Base-by-base conservation (phyloP, 2,329 filamentous ascomycete genomes). In the Blastomyces parvus region DNA sequence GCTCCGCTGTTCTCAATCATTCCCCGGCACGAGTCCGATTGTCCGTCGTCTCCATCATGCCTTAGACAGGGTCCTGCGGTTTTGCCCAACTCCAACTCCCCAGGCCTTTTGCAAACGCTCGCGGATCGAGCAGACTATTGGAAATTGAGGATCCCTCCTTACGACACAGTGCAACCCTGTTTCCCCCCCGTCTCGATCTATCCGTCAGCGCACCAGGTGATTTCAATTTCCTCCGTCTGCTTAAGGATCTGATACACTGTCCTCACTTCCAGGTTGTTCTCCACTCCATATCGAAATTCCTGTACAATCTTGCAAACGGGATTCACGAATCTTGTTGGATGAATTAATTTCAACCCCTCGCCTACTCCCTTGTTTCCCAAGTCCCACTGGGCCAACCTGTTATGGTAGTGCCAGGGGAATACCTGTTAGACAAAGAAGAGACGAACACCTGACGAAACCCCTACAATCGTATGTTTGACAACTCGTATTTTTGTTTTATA, bases 221-320 rank as follows among this genome's bases (percentile, higher is more conserved):
- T 38, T 57, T 38, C 55, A 22, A 40, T 58, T 58, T 19, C 36
- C 55, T 42, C 55, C 55, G n/a, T n/a, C 55, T 19, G 2, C 14
- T 36, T 19, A 11, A 36, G n/a, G 11, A 57, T 57, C 36, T 36
- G 55, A 58, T 27, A 42, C 55, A 42, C 30, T 27, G 33, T 27
- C 36, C n/a, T 42, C 22, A 27, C n/a, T 19, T n/a, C n/a, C n/a
- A n/a, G n/a, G n/a, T n/a, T 22, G 55, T 58, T 58, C 22, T 38
- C 55, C 36, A 42, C 33, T 40, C n/a, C 13, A 58, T 58, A 58
- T 42, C 36, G n/a, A 42, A 58, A 58, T 40, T 58, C 22, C 55
- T 58, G 55, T 42, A 42, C 36, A 17, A 38, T n/a, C 40, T 22
- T 48, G 8, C 53, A 38, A 57, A 19, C 19, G 52, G 19, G 27